Conservation (phyloP, 495 filamentous ascomycete genomes). For the Daldinia vernicosa region DNA sequence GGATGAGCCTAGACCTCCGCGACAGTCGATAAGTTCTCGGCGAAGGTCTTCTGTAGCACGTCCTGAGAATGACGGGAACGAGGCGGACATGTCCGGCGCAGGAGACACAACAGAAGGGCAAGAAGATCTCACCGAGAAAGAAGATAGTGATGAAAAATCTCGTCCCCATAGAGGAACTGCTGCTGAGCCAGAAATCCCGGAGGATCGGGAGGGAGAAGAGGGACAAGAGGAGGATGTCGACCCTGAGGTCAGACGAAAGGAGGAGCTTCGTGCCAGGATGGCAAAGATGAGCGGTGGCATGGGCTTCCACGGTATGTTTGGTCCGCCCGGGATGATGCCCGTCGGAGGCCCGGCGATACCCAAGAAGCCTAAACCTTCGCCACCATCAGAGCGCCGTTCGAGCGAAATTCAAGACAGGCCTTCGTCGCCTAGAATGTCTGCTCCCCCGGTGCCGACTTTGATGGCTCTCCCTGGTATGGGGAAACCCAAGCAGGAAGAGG, state of each 20-base stretch:
- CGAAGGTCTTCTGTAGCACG: constrained; percentile 64
- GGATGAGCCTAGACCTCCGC: constrained; percentile 62
- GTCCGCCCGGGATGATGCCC: constrained; percentile 75
- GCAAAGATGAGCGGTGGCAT: constrained; percentile 98
- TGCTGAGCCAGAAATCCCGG: constrained; percentile 54
- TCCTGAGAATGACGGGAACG: constrained; percentile 77
- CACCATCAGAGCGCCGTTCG: constrained; percentile 54
- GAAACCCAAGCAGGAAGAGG: constrained; percentile 50
- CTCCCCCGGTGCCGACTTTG: constrained; percentile 75
- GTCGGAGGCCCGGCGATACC: constrained; percentile 61
- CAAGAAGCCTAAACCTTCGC: constrained; percentile 71
- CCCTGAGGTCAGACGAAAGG: constrained; percentile 83
- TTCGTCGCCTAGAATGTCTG: constrained; percentile 57
- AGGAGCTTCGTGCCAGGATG: constrained; percentile 93
- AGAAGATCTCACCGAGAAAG: constrained; percentile 76
- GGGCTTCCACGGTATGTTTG: constrained; percentile 96
- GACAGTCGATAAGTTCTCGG: constrained; percentile 53
- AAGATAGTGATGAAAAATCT: constrained; percentile 72
- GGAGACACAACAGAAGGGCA: constrained; percentile 84
- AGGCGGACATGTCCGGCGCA: constrained; percentile 88
- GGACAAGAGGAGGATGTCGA: constrained; percentile 80
- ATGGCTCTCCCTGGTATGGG: constrained; percentile 79
- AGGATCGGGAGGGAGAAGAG: constrained; percentile 71
- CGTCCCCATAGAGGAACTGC: constrained; percentile 40
- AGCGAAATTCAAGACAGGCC: constrained; percentile 59